Conservation (phyloP, 108 stramenopile species). For the Skeletonema grethae region DNA sequence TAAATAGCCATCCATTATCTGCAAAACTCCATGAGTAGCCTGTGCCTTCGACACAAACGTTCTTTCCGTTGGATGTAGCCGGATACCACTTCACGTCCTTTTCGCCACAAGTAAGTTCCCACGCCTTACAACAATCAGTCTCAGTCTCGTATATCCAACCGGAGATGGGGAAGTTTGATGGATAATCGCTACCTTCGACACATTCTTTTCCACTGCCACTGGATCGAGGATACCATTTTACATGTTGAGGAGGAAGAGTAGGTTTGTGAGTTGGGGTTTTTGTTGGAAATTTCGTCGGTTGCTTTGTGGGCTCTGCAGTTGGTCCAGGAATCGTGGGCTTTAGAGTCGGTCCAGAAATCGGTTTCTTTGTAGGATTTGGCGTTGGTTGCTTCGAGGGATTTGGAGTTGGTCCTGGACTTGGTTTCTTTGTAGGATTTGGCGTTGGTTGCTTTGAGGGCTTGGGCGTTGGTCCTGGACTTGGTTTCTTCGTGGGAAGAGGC, state of each 20-base stretch:
- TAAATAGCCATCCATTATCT: too few relatives aligned
- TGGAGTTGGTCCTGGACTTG: not conserved
- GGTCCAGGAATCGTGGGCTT: not conserved
- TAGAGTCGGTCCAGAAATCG: not conserved
- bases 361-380: not conserved
- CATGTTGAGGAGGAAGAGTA: not conserved
- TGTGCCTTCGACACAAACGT: not conserved
- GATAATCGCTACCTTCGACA: not conserved
- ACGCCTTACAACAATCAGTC: not conserved
- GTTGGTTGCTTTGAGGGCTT: not conserved
- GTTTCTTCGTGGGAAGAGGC: not conserved
- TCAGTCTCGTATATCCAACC: not conserved
- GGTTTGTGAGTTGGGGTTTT: not conserved
- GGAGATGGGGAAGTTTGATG: not conserved
- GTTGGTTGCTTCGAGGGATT: not conserved
- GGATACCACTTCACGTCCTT: not conserved
- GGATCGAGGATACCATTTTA: not conserved
- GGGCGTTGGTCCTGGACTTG: not conserved
- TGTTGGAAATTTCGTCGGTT: not conserved
- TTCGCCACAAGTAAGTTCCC: not conserved
- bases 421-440: not conserved
- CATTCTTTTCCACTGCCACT: not conserved
- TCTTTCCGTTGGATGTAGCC: not conserved
- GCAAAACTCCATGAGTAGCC: not conserved
- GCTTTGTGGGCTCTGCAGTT: not conserved